Base-by-base conservation (phyloP, 148 eudicot species). In the Silene conica region DNA sequence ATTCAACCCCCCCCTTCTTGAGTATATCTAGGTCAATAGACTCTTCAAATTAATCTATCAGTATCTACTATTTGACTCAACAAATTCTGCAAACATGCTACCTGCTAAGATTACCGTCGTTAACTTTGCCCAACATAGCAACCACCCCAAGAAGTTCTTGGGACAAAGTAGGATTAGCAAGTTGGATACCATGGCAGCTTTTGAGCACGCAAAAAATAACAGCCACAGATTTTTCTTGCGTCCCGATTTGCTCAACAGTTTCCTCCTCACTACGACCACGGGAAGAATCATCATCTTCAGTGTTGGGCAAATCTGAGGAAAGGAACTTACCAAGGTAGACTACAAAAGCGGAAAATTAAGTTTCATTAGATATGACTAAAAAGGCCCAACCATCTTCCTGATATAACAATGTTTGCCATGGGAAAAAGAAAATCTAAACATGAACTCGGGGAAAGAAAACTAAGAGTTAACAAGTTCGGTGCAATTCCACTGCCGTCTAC, bases 31-130 rank as follows among this genome's bases (percentile, higher is more conserved):
- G n/a, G n/a, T n/a, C n/a, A n/a, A n/a, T n/a, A n/a, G n/a, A n/a
- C n/a, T n/a, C n/a, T n/a, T 18, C 31, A 63, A 12, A 25, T 25
- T 10, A 41, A 25, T 63, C 67, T 61, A 12, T 8, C 54, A 41
- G 18, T 67, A 18, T n/a, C 55, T 19, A 67, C 56, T 19, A 43
- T 6, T 43, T 43, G 55, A 67, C 56, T 28, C 22, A 7, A 69
- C 26, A 45, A 55, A 52, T 11, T 62, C 63, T 56, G 9, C 38
- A 71, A n/a, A 41, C 31, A 77, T 82, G 80, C 50, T 77, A 91
- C 97, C 98, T 87, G 90, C 96, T 85, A 74, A 94, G 88, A 73
- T 82, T 87, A 48, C 84, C 88, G 80, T 94, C 91, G 50, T 89
- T 90, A 54, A 91, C 86, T n/a, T n/a, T n/a, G n/a, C n/a, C n/a